phyloP scores from a whole-genome alignment of 768 basidiomycete genomes.

The Suillus alpinus region DNA sequence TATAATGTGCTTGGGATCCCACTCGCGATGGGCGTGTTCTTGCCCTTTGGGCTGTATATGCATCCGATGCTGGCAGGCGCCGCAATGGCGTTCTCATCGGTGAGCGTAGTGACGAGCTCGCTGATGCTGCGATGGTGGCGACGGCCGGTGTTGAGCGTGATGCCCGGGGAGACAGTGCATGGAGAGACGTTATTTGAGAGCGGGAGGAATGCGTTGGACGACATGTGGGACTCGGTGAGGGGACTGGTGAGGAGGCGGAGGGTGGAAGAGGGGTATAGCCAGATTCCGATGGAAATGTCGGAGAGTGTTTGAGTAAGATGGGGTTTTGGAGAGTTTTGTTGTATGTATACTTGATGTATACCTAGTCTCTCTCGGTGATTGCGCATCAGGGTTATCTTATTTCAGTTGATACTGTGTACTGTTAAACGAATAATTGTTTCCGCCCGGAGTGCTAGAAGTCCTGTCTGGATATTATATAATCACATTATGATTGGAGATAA shows the following conservation, averaged over 20 bases:
- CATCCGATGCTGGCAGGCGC: constrained; percentile 99
- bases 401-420: background rate
- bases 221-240: constrained; percentile 49
- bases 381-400: background rate
- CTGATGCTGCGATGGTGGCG: constrained; percentile 84
- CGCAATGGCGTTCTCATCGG: constrained; percentile 97
- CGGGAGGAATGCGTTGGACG: constrained; percentile 38
- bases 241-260: constrained; percentile 37
- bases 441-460: background rate
- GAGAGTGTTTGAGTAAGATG: constrained; percentile 27
- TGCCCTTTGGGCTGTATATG: constrained; percentile 88
- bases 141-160: constrained; percentile 64
- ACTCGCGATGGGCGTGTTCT: constrained; percentile 94
- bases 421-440: background rate
- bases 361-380: background rate
- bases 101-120: constrained; percentile 91
- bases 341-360: background rate
- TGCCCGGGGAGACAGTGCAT: constrained; percentile 54
- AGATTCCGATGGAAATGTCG: constrained; percentile 67
- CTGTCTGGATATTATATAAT: too few species aligned
- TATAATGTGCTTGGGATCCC: constrained; percentile 95
- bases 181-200: constrained; percentile 40
- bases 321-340: background rate
- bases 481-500: too few species aligned
- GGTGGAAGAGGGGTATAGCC: constrained; percentile 57